Percentiles rank a stretch among this genome's conserved stretches.
These are phyloP conservation scores for Penicillium brevicompactum DNA, from an alignment of 2,329 filamentous ascomycete species.

Conservation along the genomic window DNA sequence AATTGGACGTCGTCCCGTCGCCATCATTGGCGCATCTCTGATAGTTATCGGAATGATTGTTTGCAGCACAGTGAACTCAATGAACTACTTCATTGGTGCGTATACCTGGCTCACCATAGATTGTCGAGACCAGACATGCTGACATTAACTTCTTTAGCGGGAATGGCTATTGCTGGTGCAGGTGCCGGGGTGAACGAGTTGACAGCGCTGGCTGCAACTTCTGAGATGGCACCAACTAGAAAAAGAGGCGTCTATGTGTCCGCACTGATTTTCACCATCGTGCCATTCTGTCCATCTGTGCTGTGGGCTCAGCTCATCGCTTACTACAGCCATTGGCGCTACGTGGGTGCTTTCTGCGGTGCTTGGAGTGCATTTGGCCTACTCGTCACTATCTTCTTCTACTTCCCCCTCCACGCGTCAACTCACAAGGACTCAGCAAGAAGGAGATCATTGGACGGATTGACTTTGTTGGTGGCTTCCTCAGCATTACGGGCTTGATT, in stretches of 20 bases:
- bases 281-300: constrained; percentile 65
- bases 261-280: constrained; percentile 61
- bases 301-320: constrained; percentile 63
- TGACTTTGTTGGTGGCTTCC: constrained; percentile 53
- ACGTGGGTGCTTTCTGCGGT: constrained; percentile 46
- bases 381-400: constrained; percentile 46
- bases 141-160: constrained; percentile 36
- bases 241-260: constrained; percentile 67
- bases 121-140: neutral
- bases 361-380: constrained; percentile 47
- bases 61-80: constrained; percentile 58
- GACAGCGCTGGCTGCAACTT: constrained; percentile 67
- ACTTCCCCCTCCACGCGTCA: constrained; percentile 50
- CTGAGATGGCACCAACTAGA: constrained; percentile 66
- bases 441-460: constrained; percentile 48
- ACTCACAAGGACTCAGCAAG: constrained; percentile 40
- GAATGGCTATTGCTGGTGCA: constrained; percentile 62
- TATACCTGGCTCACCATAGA: constrained; percentile 37
- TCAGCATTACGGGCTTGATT: constrained; percentile 52
- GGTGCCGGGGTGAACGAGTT: constrained; percentile 70
- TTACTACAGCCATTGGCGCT: constrained; percentile 47
- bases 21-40: constrained; percentile 55
- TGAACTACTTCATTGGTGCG: constrained; percentile 64
- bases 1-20: constrained; percentile 63
- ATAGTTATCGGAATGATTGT: constrained; percentile 64